phyloP scores from a whole-genome alignment of 2,329 filamentous ascomycete species.

The Aspergillus tamarii region DNA sequence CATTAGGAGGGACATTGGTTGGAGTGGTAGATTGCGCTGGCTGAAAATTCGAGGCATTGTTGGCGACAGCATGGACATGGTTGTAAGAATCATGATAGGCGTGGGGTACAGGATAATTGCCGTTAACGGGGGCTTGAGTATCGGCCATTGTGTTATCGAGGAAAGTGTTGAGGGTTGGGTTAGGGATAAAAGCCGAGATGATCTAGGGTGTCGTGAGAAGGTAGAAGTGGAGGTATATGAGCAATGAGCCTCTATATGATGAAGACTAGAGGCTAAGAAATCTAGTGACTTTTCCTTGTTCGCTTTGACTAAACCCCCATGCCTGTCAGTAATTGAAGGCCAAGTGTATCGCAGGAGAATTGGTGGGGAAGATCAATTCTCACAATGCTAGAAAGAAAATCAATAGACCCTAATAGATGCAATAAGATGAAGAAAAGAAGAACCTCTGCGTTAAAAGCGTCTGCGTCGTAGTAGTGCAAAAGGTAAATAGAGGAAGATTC shows the following conservation, averaged over 20 bases:
- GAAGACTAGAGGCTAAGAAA: slow-evolving; percentile 16
- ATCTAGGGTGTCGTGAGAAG: slow-evolving; percentile 1
- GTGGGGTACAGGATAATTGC: slow-evolving; percentile 45
- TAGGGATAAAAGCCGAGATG: slow-evolving; percentile 2
- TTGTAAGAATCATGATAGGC: slow-evolving; percentile 43
- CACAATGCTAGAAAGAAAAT: slow-evolving; percentile 35
- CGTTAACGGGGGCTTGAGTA: slow-evolving; percentile 46
- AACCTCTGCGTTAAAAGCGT: slow-evolving; percentile 13
- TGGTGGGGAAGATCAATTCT: slow-evolving; percentile 15
- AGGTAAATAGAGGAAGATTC: slow-evolving; percentile 28
- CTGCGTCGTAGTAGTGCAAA: neutral
- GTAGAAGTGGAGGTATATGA: slow-evolving; percentile 9
- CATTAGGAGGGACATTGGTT: slow-evolving; percentile 40
- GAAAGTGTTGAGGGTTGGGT: slow-evolving; percentile 15
- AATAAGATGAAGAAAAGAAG: slow-evolving; percentile 15
- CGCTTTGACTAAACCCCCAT: neutral
- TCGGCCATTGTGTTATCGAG: slow-evolving; percentile 41
- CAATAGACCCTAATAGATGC: slow-evolving; percentile 15
- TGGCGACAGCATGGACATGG: slow-evolving; percentile 37
- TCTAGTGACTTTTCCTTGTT: slow-evolving; percentile 25
- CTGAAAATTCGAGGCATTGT: slow-evolving; percentile 42
- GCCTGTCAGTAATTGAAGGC: neutral
- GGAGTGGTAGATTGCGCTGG: slow-evolving; percentile 45
- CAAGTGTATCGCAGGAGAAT: neutral
- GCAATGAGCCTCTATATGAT: slow-evolving; percentile 23